These are phyloP conservation scores for Paxillus ammoniavirescens DNA, from an alignment of 768 basidiomycete species.

Conservation along the genomic window DNA sequence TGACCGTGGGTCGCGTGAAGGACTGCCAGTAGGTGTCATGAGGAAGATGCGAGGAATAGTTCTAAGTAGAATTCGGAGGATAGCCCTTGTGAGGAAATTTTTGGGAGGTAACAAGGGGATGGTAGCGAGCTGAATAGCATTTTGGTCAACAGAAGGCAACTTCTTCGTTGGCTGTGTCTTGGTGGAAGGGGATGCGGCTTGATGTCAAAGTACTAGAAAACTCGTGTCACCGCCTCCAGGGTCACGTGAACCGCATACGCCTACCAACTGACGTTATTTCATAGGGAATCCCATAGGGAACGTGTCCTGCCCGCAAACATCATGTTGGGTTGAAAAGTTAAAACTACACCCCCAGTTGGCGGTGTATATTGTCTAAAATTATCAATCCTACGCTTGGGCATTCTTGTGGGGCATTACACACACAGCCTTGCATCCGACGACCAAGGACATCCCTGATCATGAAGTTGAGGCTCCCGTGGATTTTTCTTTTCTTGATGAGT, in stretches of 20 bases:
- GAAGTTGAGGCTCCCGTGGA: not conserved
- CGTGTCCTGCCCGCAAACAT: no score
- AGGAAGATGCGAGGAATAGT: not conserved
- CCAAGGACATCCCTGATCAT: conserved; percentile 5
- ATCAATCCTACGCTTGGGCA: no score
- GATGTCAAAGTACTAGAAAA: not conserved
- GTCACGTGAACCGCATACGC: conserved; percentile 24
- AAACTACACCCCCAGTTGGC: no score
- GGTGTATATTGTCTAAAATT: no score
- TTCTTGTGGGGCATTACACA: no score
- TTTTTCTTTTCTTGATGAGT: not conserved
- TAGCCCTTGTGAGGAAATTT: conserved; percentile 1
- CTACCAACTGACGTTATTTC: no score
- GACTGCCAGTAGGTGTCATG: not conserved
- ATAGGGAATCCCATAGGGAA: no score
- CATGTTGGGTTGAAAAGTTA: no score
- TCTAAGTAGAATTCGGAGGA: conserved; percentile 12
- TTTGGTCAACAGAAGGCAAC: not conserved
- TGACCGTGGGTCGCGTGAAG: no score
- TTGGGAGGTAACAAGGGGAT: not conserved
- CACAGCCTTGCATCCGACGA: conserved; percentile 16
- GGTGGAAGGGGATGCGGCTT: conserved; percentile 5
- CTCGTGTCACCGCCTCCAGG: not conserved
- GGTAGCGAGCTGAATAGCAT: not conserved
- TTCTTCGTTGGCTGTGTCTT: conserved; percentile 16